Base-by-base conservation (phyloP, 495 filamentous ascomycete genomes). In the Hypoxylon lienhwacheense region DNA sequence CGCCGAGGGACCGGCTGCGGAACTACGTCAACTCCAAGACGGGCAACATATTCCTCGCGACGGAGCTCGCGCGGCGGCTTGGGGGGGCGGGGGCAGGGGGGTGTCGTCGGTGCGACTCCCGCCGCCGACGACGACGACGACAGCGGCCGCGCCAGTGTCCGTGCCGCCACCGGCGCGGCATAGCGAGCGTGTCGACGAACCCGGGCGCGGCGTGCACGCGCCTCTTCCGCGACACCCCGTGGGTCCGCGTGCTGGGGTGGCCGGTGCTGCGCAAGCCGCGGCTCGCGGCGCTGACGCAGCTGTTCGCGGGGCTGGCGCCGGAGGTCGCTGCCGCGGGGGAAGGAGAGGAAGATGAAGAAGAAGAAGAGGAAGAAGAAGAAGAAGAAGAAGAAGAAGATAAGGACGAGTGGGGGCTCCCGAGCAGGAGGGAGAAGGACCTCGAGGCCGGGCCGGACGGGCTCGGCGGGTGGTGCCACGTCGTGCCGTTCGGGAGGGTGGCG, bases 1-100 rank as follows among this genome's bases (percentile, higher is more conserved):
- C 32, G 59, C 66, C 10, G 41, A 59, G 57, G 15, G 51, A 65
- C 43, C 55, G 43, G 42, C 39, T 32, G 24, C 54, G 48, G 22
- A 54, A 47, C 20, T 76, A 80, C 56, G 69, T 64, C 6, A 46
- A 67, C 15, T 75, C 66, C 56, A 78, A 80, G 60, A 68, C 61
- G 12, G 77, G 75, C 6, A 74, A 73, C 35, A 58, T 68, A 16
- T 66, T 70, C 20, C 67, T 74, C 15, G 63, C 58, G 2, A 64
- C 55, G 14, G 72, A 78, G 35, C 72, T 65, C 34, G 74, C 72
- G 14, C 66, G 61, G 7, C 49, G 62, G 2, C 56, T n/a, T n/a
- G n/a, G n/a, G n/a, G n/a, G n/a, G n/a, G n/a, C n/a, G n/a, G n/a
- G n/a, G n/a, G n/a, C n/a, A n/a, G n/a, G n/a, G n/a, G n/a, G n/a